These are phyloP conservation scores for Dalbergia cultrata DNA, from an alignment of 306 rosid species.

Conservation along the genomic window DNA sequence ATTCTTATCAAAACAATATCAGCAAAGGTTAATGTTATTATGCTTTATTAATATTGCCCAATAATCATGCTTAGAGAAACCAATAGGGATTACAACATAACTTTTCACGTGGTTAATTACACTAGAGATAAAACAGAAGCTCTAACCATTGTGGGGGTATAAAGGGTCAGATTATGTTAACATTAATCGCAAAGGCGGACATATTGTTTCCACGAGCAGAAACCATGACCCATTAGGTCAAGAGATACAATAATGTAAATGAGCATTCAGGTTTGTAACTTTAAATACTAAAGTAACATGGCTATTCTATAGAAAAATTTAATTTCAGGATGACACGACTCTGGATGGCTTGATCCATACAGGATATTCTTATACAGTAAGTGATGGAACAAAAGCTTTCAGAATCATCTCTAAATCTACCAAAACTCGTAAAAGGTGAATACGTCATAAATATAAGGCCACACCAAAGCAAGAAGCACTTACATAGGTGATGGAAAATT, in stretches of 20 bases:
- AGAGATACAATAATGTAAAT: conserved; percentile 9
- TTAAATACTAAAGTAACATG: conserved; percentile 21
- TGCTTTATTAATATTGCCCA: neutral
- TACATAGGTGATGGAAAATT: conserved; percentile 57
- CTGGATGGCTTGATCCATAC: conserved; percentile 23
- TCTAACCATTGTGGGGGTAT: neutral
- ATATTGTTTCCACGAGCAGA: conserved; percentile 17
- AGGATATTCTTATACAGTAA: conserved; percentile 28
- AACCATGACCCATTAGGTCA: neutral
- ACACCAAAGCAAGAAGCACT: conserved; percentile 57
- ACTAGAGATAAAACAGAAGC: conserved; percentile 12
- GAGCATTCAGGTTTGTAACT: conserved; percentile 13
- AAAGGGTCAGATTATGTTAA: neutral
- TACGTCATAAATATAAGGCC: conserved; percentile 48
- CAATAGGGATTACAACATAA: neutral
- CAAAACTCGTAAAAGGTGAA: conserved; percentile 47
- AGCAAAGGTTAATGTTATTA: neutral
- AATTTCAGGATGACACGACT: conserved; percentile 29
- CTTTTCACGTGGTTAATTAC: neutral
- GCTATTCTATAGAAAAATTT: conserved; percentile 34
- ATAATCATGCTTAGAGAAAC: neutral
- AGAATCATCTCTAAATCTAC: conserved; percentile 47
- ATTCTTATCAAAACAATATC: conserved; percentile 6
- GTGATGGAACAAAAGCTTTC: conserved; percentile 37
- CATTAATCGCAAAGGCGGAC: neutral